A percentile compares a stretch with the other conserved stretches of the same genome.
These are phyloP conservation scores for Gamarada debralockiae DNA, from an alignment of 495 filamentous ascomycete species.

Conservation along the genomic window DNA sequence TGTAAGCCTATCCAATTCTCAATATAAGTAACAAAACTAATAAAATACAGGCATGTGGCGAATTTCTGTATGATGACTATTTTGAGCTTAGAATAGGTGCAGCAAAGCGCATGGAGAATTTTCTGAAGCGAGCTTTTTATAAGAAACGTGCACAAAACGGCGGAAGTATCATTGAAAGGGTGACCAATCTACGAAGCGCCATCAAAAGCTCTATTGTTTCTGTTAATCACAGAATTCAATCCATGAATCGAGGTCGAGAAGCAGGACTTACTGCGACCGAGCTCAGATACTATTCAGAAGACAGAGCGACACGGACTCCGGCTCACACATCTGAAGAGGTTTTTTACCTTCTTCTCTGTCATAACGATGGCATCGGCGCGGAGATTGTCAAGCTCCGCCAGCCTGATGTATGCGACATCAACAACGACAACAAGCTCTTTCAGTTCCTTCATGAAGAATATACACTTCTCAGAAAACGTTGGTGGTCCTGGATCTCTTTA, in stretches of 20 bases:
- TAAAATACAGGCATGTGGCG: neutral
- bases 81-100: neutral
- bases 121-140: neutral
- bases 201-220: neutral
- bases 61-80: constrained; percentile 2
- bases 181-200: neutral
- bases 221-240: neutral
- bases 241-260: neutral
- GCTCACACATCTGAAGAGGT: constrained; percentile 1
- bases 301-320: neutral
- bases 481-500: constrained; percentile 1
- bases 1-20: neutral
- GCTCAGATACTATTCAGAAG: constrained; percentile 2
- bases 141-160: neutral
- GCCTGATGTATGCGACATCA: constrained; percentile 4
- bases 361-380: neutral
- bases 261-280: neutral
- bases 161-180: neutral
- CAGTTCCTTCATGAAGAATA: constrained; percentile 3
- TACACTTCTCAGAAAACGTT: neutral
- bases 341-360: constrained; percentile 3
- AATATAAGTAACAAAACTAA: neutral
- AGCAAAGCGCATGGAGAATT: constrained; percentile 1
- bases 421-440: constrained; percentile 3
- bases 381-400: constrained; percentile 1